A percentile compares a stretch with the other conserved stretches of the same genome.
Evolutionary conservation across 2,329 filamentous ascomycete species (phyloP).

Genomic region (Teratosphaeria nubilosa): DNA sequence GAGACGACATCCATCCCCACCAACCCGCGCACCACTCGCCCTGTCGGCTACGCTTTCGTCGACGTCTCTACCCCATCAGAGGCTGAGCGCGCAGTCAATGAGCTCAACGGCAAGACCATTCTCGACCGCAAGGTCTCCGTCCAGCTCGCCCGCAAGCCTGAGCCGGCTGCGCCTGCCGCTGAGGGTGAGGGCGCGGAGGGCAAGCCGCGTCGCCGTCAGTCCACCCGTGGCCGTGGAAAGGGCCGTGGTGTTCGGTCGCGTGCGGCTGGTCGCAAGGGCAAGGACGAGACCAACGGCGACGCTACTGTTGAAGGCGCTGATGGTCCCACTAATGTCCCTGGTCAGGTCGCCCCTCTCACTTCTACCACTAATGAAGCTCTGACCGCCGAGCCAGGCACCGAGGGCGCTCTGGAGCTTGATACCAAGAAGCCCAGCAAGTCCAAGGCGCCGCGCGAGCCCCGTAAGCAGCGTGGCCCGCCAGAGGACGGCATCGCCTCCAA

Average conservation of each 20-base stretch:
- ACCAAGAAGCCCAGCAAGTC: constrained; percentile 32
- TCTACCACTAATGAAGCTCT: constrained; percentile 45
- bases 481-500: constrained; percentile 97
- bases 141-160: constrained; percentile 95
- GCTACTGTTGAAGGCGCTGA: constrained; percentile 30
- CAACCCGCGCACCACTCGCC: constrained; percentile 97
- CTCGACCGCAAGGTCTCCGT: constrained; percentile 98
- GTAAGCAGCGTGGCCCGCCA: constrained; percentile 83
- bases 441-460: constrained; percentile 42
- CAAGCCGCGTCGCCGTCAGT: constrained; percentile 47
- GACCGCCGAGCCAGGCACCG: constrained; percentile 43
- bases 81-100: constrained; percentile 87
- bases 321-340: constrained; percentile 42
- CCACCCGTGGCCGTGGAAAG: constrained; percentile 46
- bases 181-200: constrained; percentile 68
- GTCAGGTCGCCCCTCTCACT: constrained; percentile 40
- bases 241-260: constrained; percentile 50
- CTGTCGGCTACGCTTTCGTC: constrained; percentile 97
- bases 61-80: constrained; percentile 90
- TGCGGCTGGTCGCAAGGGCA: constrained; percentile 51
- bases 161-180: constrained; percentile 65
- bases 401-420: constrained; percentile 33
- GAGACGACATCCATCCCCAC: constrained; percentile 98
- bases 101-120: constrained; percentile 95
- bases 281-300: constrained; percentile 32